Evolutionary conservation across 2,329 filamentous ascomycete genomes (phyloP).

Genomic region (Zasmidium citrigriseum): DNA sequence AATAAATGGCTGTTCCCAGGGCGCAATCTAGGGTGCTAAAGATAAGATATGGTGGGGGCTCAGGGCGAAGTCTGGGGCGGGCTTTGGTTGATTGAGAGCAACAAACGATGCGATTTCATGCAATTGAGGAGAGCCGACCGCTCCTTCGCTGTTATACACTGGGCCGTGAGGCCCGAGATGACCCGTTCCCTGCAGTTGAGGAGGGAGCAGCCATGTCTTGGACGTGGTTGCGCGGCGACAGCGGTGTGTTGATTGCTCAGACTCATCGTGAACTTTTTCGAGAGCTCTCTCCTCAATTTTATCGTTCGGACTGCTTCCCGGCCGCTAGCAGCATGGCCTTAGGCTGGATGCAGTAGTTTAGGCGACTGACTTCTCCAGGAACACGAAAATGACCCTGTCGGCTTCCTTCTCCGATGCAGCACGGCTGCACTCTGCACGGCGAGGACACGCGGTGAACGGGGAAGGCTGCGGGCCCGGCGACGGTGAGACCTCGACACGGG

Average conservation of each 20-base stretch:
- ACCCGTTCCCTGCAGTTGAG: conserved; percentile 5
- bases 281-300: background rate
- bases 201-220: background rate
- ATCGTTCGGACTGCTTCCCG: background rate
- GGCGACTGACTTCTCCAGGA: background rate
- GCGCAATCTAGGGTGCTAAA: conserved; percentile 2
- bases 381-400: background rate
- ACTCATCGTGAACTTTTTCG: background rate
- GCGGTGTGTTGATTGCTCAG: background rate
- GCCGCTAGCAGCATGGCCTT: background rate
- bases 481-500: background rate
- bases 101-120: background rate
- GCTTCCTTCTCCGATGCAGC: background rate
- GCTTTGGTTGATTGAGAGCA: background rate
- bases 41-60: conserved; percentile 2
- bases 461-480: background rate
- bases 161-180: background rate
- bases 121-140: conserved; percentile 5
- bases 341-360: background rate
- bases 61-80: background rate
- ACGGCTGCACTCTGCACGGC: too few species aligned
- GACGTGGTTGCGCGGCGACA: background rate
- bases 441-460: background rate
- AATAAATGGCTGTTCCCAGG: conserved; percentile 2
- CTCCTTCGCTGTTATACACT: background rate